phyloP scores from a whole-genome alignment of 208 protist genomes.

The Wallacemonas sp. region DNA sequence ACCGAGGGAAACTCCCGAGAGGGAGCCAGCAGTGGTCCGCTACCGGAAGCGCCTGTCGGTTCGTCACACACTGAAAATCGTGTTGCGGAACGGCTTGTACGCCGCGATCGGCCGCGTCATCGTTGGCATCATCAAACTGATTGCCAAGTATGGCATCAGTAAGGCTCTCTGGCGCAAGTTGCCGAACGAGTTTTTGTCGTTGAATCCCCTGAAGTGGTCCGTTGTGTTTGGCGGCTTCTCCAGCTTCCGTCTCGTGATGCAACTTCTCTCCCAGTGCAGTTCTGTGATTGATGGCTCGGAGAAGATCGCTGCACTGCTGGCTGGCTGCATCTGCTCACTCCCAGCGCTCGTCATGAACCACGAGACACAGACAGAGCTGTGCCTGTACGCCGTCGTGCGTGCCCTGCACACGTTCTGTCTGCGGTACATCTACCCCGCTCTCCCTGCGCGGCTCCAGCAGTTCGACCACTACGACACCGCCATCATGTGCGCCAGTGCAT shows the following conservation, averaged over 20 bases:
- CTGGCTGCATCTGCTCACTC: slow-evolving; percentile 65
- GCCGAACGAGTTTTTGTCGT: slow-evolving; percentile 63
- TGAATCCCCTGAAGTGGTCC: slow-evolving; percentile 82
- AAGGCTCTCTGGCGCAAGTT: slow-evolving; percentile 31
- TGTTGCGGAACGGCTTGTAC: slow-evolving; percentile 68
- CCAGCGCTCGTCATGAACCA: slow-evolving; percentile 79
- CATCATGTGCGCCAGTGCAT: slow-evolving; percentile 74
- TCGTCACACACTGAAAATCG: slow-evolving; percentile 46
- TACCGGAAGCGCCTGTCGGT: slow-evolving; percentile 41
- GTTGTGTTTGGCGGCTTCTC: slow-evolving; percentile 69
- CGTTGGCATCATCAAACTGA: slow-evolving; percentile 64
- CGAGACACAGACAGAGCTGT: slow-evolving; percentile 70
- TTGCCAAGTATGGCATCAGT: slow-evolving; percentile 52
- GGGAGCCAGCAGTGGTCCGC: neutral
- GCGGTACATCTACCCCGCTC: slow-evolving; percentile 54
- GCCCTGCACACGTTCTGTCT: slow-evolving; percentile 65
- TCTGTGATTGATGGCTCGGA: slow-evolving; percentile 31
- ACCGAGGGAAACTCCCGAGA: neutral
- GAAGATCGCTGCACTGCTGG: slow-evolving; percentile 43
- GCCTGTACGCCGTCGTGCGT: slow-evolving; percentile 78
- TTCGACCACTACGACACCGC: slow-evolving; percentile 85
- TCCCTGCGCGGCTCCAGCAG: slow-evolving; percentile 43
- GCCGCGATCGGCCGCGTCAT: slow-evolving; percentile 58
- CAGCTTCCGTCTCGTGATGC: slow-evolving; percentile 63
- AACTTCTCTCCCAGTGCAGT: slow-evolving; percentile 36